Base-by-base conservation (phyloP, 305 asterid species). In the Ilex paraguariensis region DNA sequence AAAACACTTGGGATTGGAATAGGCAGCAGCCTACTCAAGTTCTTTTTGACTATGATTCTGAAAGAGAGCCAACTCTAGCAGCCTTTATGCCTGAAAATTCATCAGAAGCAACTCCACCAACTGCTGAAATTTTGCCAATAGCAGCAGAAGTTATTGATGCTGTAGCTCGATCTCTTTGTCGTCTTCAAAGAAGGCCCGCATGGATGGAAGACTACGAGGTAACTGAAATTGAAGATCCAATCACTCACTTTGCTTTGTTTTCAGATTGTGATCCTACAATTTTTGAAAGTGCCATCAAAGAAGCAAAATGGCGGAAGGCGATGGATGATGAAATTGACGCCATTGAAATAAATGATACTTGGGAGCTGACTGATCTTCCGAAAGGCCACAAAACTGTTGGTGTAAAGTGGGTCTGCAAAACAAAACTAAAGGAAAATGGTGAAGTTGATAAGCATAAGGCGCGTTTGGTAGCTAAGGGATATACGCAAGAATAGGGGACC, bases 391-490 rank as follows among this genome's bases (percentile, higher is more conserved):
- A 31, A 13, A 10, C 42, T 0, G 58, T 66, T 36, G 32, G 36
- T 31, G 63, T 68, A 5, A 68, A 67, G 42, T 60, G 45, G 61
- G 49, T 67, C 5, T 68, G 13, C 50, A 61, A 55, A 30, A 68
- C 31, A 7, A 68, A 68, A 30, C 10, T 60, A 11, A 60, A 55
- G 10, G 51, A 53, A 13, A 32, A 68, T 30, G 53, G 62, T 11
- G 42, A 13, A 30, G 39, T 68, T 7, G 61, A 39, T 5, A 67
- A 21, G 28, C 15, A 65, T 16, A 64, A 46, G 32, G 46, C 64
- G 11, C 31, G 60, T 10, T 28, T 63, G 32, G 55, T 65, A 6
- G 70, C 63, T 3, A 71, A 60, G 28, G 63, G 17, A 12, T 45
- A 64, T 33, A 52, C 59, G 44, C 42, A 65, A 60, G 45, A 55